Evolutionary conservation across 208 protist species (phyloP), one percentile per base, ranked within the genome.

Genomic region (Crithidia fasciculata): DNA sequence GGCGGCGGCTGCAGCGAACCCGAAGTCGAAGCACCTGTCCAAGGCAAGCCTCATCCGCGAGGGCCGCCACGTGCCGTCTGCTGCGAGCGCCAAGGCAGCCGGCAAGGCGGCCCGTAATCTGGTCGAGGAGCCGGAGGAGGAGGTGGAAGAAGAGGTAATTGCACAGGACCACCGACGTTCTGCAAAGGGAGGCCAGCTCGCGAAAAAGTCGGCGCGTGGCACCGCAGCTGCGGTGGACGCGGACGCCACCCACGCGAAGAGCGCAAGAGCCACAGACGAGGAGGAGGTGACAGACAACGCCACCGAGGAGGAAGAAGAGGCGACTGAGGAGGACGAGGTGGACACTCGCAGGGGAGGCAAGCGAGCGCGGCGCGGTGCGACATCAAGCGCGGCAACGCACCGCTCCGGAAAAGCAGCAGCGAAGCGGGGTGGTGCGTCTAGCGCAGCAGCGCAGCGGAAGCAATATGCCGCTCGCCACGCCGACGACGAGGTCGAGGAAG

Each of bases 11-110:
- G 53, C 39, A 7, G 13, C 66, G 43, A 3, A n/a, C 5, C 5
- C 43, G 62, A 69, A 59, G 47, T 18, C 58, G n/a, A 78, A 68
- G 59, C 58, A 67, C 47, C 8, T 47, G 16, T 63, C 73, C 44
- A 71, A 61, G 58, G 65, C 66, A 5, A 72, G 73, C 50, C 37
- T 68, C 8, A 78, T 72, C n/a, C 73, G 73, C 36, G 73, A 78
- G 36, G 66, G 64, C 8, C 64, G 44, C 5, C 36, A 47, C 5
- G 53, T 63, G 47, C 37, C 43, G 18, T 28, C 66, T 12, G 58
- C 62, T 7, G 36, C 19, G 28, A 55, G 62, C 43, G 18, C 72
- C 58, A 78, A 61, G 47, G 56, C 16, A 6, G 37, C 50, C 19
- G 12, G 41, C 13, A 58, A 53, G 18, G 10, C 55, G 2, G 12